phyloP scores from a whole-genome alignment of 2,329 filamentous ascomycete genomes.

The Fusarium luffae region DNA sequence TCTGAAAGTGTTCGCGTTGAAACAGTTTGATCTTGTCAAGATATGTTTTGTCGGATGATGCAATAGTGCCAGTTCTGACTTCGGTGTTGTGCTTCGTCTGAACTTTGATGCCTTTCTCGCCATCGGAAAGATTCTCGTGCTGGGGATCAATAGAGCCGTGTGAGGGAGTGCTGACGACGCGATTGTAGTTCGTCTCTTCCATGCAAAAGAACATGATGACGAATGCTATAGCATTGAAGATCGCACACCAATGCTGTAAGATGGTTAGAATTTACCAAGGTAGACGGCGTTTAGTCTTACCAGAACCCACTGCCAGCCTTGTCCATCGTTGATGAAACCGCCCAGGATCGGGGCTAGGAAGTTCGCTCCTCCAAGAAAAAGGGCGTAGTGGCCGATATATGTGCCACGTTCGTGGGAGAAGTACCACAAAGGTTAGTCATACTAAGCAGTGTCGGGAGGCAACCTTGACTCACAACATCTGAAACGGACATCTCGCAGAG shows the following conservation, averaged over 20 bases:
- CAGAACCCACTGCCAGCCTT: constrained; percentile 59
- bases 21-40: background rate
- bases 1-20: background rate
- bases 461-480: constrained; percentile 48
- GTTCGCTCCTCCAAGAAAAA: constrained; percentile 53
- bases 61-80: background rate
- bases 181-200: constrained; percentile 37
- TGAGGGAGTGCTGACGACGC: constrained; percentile 20
- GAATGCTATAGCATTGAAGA: background rate
- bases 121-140: background rate
- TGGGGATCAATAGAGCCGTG: background rate
- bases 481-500: constrained; percentile 58
- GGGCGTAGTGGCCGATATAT: constrained; percentile 56
- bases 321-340: constrained; percentile 56
- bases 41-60: background rate
- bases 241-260: background rate
- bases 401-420: constrained; percentile 57
- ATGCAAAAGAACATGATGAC: background rate
- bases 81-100: background rate
- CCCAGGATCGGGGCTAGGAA: constrained; percentile 57
- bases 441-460: rapidly evolving
- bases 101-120: background rate
- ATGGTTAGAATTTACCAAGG: background rate
- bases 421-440: constrained; percentile 20
- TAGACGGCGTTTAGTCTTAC: background rate